Evolutionary conservation across 2,329 filamentous ascomycete species (phyloP).

Genomic region (Diaporthe capsici): DNA sequence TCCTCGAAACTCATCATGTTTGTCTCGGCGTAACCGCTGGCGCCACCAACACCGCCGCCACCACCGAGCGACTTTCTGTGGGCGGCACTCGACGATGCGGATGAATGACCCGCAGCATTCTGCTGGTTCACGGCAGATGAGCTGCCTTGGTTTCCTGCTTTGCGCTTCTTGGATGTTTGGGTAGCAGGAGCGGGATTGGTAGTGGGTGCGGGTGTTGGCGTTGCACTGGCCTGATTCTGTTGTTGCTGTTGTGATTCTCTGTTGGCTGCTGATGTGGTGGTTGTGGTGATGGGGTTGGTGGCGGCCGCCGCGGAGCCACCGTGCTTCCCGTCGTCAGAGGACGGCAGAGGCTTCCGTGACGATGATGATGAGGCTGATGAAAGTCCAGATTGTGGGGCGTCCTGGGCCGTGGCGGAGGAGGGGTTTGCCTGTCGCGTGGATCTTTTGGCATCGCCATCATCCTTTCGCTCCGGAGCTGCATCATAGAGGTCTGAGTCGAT

Average conservation of each 20-base stretch:
- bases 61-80: slow-evolving; percentile 46
- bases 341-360: slow-evolving; percentile 49
- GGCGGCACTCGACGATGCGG: slow-evolving; percentile 47
- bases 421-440: slow-evolving; percentile 54
- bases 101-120: slow-evolving; percentile 30
- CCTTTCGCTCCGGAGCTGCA: slow-evolving; percentile 68
- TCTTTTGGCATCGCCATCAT: slow-evolving; percentile 69
- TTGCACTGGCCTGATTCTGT: slow-evolving; percentile 44
- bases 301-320: slow-evolving; percentile 52
- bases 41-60: slow-evolving; percentile 42
- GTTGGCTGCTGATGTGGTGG: slow-evolving; percentile 43
- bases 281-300: slow-evolving; percentile 47
- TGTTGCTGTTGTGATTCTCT: slow-evolving; percentile 45
- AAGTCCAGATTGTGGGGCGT: slow-evolving; percentile 45
- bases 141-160: slow-evolving; percentile 70
- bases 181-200: slow-evolving; percentile 60
- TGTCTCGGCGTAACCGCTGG: slow-evolving; percentile 70
- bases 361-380: slow-evolving; percentile 48
- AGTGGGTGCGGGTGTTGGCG: slow-evolving; percentile 45
- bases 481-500: slow-evolving; percentile 90
- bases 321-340: slow-evolving; percentile 56
- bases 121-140: slow-evolving; percentile 46
- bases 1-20: slow-evolving; percentile 93
- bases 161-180: slow-evolving; percentile 83
- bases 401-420: slow-evolving; percentile 55